Percentiles rank a stretch among this genome's conserved stretches.
These are phyloP conservation scores for Rhodotorula sp. DNA, from an alignment of 1,284 basidiomycete species.

Conservation along the genomic window DNA sequence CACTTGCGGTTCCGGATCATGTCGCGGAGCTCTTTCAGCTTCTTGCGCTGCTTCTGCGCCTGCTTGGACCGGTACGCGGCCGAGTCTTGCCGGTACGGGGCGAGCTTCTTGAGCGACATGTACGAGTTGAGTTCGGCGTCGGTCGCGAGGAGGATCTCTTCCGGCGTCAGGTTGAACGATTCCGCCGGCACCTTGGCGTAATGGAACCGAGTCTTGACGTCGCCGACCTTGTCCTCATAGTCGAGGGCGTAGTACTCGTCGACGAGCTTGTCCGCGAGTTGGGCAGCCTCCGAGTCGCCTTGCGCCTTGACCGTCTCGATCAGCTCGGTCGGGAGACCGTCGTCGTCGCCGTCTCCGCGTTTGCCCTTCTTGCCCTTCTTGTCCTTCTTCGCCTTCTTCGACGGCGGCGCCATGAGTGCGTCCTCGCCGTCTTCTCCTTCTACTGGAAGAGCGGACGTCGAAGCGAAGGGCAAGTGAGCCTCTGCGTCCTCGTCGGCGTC, in stretches of 20 bases:
- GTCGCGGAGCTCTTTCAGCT: conserved; percentile 70
- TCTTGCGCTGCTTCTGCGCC: conserved; percentile 56
- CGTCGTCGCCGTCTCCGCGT: conserved; percentile 40
- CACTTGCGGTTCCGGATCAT: conserved; percentile 56
- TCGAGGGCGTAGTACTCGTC: conserved; percentile 85
- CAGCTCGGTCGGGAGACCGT: conserved; percentile 37
- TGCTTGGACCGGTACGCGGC: conserved; percentile 15
- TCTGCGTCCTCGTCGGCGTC: conserved; percentile 56
- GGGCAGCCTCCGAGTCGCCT: conserved; percentile 49
- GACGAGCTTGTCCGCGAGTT: conserved; percentile 75
- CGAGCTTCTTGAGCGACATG: conserved; percentile 81
- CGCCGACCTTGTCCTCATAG: conserved; percentile 93
- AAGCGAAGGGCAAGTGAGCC: conserved; percentile 41
- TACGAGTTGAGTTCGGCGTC: conserved; percentile 91
- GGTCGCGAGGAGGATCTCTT: conserved; percentile 87
- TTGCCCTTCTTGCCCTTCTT: conserved; percentile 74
- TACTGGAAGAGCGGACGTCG: conserved; percentile 14
- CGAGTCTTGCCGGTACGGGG: conserved; percentile 70
- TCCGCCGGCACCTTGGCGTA: conserved; percentile 73
- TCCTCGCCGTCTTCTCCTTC: conserved; percentile 48
- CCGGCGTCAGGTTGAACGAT: conserved; percentile 71
- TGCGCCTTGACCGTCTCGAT: conserved; percentile 31
- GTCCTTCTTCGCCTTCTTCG: conserved; percentile 56
- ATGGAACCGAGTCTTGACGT: conserved; percentile 88
- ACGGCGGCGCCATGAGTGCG: conserved; percentile 47